A percentile compares a stretch with the other conserved stretches of the same genome.
phyloP scores from a whole-genome alignment of 352 stramenopile genomes.

The Phytopythium litorale region DNA sequence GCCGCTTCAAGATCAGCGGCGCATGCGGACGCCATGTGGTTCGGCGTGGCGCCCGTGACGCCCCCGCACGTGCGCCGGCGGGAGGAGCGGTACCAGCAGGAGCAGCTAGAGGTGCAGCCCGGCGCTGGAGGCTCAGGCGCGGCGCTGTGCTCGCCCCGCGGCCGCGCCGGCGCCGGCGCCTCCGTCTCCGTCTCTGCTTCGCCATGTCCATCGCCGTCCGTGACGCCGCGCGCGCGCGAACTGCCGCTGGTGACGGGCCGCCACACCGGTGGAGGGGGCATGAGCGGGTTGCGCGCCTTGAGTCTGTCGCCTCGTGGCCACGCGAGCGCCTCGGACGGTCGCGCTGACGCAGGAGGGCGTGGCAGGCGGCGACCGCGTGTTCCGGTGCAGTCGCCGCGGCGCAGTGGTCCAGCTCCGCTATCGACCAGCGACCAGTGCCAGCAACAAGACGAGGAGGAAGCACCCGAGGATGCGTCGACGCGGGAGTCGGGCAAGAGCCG shows the following conservation, averaged over 20 bases:
- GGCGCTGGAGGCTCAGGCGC: neutral
- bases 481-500: neutral
- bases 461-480: neutral
- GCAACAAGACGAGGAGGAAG: neutral
- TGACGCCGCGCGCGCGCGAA: neutral
- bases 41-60: constrained; percentile 57
- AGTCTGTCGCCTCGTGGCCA: neutral
- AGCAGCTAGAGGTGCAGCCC: constrained; percentile 3
- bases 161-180: neutral
- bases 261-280: neutral
- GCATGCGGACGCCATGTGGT: constrained; percentile 40
- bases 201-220: neutral
- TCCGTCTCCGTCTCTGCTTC: neutral
- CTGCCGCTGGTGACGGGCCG: neutral
- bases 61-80: constrained; percentile 29
- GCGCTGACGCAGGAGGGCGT: neutral
- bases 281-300: neutral
- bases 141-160: neutral
- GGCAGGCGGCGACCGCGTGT: neutral
- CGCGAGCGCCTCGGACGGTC: neutral
- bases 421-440: neutral
- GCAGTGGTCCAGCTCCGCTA: neutral
- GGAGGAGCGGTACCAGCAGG: constrained; percentile 12
- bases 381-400: neutral
- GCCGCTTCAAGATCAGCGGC: too few species aligned